Base-by-base conservation (phyloP, 1,139 yeast genomes). In the Candida pseudoviswanathii region DNA sequence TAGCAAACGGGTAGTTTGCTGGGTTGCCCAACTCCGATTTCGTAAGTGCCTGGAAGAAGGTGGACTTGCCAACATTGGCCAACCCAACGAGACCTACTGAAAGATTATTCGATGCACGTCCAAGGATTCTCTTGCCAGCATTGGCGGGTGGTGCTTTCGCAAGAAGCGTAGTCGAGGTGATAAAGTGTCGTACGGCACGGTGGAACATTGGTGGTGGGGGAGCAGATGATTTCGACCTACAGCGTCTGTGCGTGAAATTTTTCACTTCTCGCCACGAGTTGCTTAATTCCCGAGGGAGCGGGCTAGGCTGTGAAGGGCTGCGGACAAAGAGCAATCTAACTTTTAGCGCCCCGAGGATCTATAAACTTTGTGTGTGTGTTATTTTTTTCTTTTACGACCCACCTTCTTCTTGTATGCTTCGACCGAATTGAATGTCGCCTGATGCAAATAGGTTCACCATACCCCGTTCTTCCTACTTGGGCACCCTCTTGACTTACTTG, bases 1-100 rank as follows among this genome's bases (percentile, higher is more conserved):
- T 86, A 10, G 92, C 94, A 67, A 84, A 86, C 3, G 94, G 92
- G 59, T 86, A 86, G 62, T 86, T 86, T 27, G 90, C 92, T 1
- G 92, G 91, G 53, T 84, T 86, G 0, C 94, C 91, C 46, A 86
- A 64, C 11, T 72, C 76, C 6, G 87, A 80, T 53, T 82, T 80
- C 32, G 98, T 91, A 54, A 92, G 83, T 27, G 84, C 83, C 60
- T 81, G 86, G 63, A 81, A 81, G 55, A 81, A 78, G 1, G 85
- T 80, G 25, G 89, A 82, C 59, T 86, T 86, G 22, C 92, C 94
- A 40, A 86, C 90, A 58, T 86, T 86, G 32, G 94, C 92, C 31
- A 86, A 68, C 1, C 92, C 92, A 6, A 86, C 92, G 2, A 86
- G 82, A 7, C 80, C 81, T 61, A 68, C 71, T 21, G 84, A 73